These are phyloP conservation scores for Hamamelis virginiana DNA, from an alignment of 164 flowering plant species.

Conservation along the genomic window DNA sequence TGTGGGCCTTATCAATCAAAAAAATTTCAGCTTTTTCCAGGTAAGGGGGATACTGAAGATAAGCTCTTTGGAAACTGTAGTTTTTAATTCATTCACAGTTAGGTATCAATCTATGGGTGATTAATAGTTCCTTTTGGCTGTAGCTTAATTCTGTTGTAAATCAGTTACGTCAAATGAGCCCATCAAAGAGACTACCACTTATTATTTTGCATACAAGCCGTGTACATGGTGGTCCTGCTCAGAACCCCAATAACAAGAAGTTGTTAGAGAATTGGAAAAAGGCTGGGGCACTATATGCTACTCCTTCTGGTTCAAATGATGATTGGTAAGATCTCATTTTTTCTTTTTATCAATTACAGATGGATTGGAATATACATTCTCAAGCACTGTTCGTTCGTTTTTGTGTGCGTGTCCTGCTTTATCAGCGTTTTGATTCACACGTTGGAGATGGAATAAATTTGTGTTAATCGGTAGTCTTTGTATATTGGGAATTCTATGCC, in stretches of 20 bases:
- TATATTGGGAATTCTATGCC: too few relatives aligned
- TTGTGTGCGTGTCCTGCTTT: background rate
- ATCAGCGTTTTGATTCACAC: too few relatives aligned
- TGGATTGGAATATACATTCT: background rate
- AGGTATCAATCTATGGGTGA: background rate
- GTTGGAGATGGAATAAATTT: too few relatives aligned
- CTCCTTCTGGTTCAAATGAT: constrained; percentile 92
- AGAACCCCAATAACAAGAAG: constrained; percentile 48
- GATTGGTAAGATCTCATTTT: constrained; percentile 63
- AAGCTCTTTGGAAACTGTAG: background rate
- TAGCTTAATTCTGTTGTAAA: constrained; percentile 71
- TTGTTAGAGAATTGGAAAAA: constrained; percentile 66
- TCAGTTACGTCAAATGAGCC: constrained; percentile 49
- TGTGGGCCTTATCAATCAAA: constrained; percentile 51
- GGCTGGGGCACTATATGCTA: constrained; percentile 74
- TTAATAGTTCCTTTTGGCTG: constrained; percentile 21
- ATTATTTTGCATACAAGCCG: constrained; percentile 71
- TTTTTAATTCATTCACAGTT: background rate
- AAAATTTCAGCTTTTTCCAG: constrained; percentile 58
- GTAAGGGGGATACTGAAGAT: constrained; percentile 26
- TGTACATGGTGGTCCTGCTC: constrained; percentile 64
- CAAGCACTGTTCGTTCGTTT: background rate
- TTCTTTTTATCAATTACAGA: background rate
- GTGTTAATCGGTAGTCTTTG: too few relatives aligned
- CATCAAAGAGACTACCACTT: constrained; percentile 74